These are phyloP conservation scores for Ministeria vibrans DNA, from an alignment of 78 protist species.

Conservation along the genomic window DNA sequence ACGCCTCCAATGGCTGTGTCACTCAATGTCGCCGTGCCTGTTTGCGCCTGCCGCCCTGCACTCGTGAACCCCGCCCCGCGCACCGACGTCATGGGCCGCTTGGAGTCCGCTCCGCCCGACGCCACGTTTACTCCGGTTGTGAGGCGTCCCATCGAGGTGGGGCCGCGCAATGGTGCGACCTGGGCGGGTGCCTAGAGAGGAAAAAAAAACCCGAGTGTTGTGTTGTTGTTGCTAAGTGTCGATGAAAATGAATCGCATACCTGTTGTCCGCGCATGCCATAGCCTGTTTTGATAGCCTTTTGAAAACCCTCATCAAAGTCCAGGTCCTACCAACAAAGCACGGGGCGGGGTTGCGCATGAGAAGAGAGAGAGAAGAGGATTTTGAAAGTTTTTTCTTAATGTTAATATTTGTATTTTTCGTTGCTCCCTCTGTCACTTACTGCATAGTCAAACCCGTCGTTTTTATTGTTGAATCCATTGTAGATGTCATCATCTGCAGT, in stretches of 20 bases:
- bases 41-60: neutral
- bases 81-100: conserved; percentile 4
- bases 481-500: too few species aligned
- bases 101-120: neutral
- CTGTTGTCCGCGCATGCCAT: neutral
- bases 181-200: neutral
- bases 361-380: too few species aligned
- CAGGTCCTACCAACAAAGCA: neutral
- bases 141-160: neutral
- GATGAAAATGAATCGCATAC: too few species aligned
- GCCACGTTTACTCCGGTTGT: neutral
- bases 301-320: neutral
- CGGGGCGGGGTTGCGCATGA: too few species aligned
- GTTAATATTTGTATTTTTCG: too few species aligned
- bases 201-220: too few species aligned
- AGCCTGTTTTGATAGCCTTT: neutral
- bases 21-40: neutral
- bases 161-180: neutral
- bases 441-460: too few species aligned
- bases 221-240: too few species aligned
- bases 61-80: neutral
- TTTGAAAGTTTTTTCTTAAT: too few species aligned
- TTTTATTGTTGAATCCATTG: too few species aligned
- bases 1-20: neutral
- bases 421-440: too few species aligned